A percentile compares a stretch with the other conserved stretches of the same genome.
Conservation (phyloP, 2,329 filamentous ascomycete genomes). For the Colletotrichum sansevieriae region DNA sequence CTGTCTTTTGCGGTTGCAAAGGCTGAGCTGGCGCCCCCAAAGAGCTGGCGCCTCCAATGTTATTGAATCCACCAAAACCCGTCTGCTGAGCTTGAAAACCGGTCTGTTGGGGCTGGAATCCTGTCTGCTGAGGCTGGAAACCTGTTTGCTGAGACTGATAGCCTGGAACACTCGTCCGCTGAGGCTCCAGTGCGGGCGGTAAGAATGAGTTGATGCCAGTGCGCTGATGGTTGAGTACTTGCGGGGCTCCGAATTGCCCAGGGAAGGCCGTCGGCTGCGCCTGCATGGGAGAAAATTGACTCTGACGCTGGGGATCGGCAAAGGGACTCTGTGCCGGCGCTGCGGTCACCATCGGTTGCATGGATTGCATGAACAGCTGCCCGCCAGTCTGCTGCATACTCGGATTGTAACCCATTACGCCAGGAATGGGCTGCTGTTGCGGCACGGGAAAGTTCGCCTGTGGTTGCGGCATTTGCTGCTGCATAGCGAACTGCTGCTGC, state of each 20-base stretch:
- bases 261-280: constrained; percentile 76
- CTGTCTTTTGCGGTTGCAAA: constrained; percentile 63
- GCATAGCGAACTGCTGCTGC: constrained; percentile 71
- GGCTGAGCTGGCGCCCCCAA: constrained; percentile 58
- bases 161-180: constrained; percentile 54
- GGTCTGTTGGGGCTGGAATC: neutral
- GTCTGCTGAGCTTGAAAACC: constrained; percentile 62
- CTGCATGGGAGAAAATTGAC: constrained; percentile 64
- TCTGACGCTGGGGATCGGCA: constrained; percentile 53
- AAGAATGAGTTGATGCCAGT: constrained; percentile 68
- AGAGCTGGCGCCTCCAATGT: constrained; percentile 10
- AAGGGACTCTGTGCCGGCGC: constrained; percentile 55
- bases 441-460: constrained; percentile 52
- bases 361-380: constrained; percentile 60
- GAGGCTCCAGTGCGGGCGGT: constrained; percentile 71
- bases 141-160: neutral
- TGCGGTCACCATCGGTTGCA: constrained; percentile 66
- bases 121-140: constrained; percentile 58
- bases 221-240: constrained; percentile 61
- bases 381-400: constrained; percentile 47
- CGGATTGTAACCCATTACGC: constrained; percentile 54
- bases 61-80: constrained; percentile 63
- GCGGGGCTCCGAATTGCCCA: constrained; percentile 59
- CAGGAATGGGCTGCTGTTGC: constrained; percentile 48
- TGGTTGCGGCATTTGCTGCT: constrained; percentile 57